Evolutionary conservation across 106 monocot species (phyloP), one percentile per base, ranked within the genome.

Genomic region (Xerophyta viscosa): DNA sequence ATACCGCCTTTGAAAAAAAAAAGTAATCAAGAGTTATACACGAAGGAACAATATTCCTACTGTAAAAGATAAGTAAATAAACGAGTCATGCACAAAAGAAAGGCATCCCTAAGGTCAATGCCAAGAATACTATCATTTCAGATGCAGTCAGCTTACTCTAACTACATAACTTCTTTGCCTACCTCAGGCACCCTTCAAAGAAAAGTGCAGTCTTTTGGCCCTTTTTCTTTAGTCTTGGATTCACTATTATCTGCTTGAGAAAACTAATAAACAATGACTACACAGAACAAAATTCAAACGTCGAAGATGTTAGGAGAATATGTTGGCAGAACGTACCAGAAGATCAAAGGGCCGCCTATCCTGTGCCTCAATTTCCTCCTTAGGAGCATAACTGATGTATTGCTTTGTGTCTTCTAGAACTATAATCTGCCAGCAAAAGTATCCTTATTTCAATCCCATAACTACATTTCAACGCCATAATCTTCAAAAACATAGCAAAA

Each of bases 181-280:
- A 88, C 94, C 94, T 94, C 54, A 94, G 74, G 46, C 94, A 94
- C 53, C 94, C 94, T 68, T 94, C 94, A 53, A 94, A 94, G 68
- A 94, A 88, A 1, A 88, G 48, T 37, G 88, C 78, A 27, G 80
- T 88, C 62, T 65, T 88, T 42, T 75, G 58, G 23, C 88, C 66
- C 51, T 68, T 84, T 61, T 66, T 88, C 44, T 62, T 54, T 50
- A 94, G 78, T 69, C 62, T 81, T 27, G 94, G 94, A 47, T 88
- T 94, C 56, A 94, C 3, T 65, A 94, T 81, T 19, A 94, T 84
- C 84, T 94, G 68, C 30, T 33, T 65, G 46, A 58, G 25, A 50
- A 58, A 69, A 48, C 48, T 44, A 43, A 57, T 3, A 39, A 29
- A 27, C 52, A 43, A 64, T 51, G 33, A 0, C 19, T 50, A 42